phyloP scores from a whole-genome alignment of 2,329 filamentous ascomycete genomes.

The Diplodia seriata region DNA sequence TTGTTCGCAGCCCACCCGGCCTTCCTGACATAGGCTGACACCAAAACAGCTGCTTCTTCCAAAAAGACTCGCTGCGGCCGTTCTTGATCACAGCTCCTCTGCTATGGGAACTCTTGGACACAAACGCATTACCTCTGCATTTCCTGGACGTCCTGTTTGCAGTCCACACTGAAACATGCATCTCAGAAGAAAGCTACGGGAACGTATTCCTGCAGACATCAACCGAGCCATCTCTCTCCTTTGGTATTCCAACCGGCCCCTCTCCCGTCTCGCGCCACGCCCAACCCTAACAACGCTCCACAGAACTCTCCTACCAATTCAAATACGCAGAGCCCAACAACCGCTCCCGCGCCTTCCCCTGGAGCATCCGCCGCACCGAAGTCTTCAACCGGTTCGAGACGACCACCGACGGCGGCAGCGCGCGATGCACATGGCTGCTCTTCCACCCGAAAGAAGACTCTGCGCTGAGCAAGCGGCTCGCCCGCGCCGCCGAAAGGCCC shows the following conservation, averaged over 20 bases:
- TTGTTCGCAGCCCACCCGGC: not conserved
- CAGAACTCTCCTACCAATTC: slow-evolving; percentile 24
- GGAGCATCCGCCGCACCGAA: slow-evolving; percentile 8
- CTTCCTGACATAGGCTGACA: not conserved
- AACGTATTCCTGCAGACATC: slow-evolving; percentile 8
- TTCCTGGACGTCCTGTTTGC: slow-evolving; percentile 25
- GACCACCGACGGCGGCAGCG: not conserved
- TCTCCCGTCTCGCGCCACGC: too few relatives aligned
- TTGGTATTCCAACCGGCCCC: not conserved
- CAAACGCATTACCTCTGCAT: not conserved
- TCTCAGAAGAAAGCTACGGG: slow-evolving; percentile 27
- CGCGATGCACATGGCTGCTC: slow-evolving; percentile 12
- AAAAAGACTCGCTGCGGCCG: slow-evolving; percentile 11
- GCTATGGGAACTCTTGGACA: slow-evolving; percentile 7
- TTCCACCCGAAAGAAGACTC: slow-evolving; percentile 26
- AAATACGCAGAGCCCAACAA: slow-evolving; percentile 25
- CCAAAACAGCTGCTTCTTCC: not conserved
- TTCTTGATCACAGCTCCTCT: slow-evolving; percentile 24
- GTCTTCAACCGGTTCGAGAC: slow-evolving; percentile 8
- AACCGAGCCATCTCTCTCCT: not conserved
- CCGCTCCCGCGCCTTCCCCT: slow-evolving; percentile 17
- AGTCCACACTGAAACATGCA: slow-evolving; percentile 20
- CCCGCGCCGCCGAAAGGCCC: not conserved
- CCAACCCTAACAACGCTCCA: not conserved
- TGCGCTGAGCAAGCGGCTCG: not conserved